Percentiles rank a stretch among this genome's conserved stretches.
Evolutionary conservation across 257 asterid species (phyloP).

Genomic region (Fraxinus anomala): DNA sequence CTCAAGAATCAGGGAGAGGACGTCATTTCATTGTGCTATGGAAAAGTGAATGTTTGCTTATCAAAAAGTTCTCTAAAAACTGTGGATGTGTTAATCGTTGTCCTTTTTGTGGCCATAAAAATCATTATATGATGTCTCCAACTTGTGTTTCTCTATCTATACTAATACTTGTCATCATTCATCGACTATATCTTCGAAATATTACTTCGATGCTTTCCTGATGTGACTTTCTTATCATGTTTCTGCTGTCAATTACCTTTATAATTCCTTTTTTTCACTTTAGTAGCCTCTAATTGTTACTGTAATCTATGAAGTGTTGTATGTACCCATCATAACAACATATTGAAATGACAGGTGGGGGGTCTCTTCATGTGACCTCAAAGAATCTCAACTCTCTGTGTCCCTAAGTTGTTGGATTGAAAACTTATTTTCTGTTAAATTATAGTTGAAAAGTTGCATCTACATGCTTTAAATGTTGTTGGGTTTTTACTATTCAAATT

Average conservation of each 20-base stretch:
- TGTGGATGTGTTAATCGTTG: not conserved
- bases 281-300: not conserved
- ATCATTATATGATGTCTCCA: not conserved
- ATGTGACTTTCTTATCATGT: not conserved
- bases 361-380: constrained; percentile 29
- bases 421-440: constrained; percentile 19
- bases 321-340: constrained; percentile 4
- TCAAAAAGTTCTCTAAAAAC: too few species aligned
- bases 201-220: not conserved
- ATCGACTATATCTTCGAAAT: not conserved
- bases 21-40: not conserved
- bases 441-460: not conserved
- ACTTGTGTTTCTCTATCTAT: not conserved
- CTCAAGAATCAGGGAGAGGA: not conserved
- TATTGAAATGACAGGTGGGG: constrained; percentile 33
- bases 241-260: not conserved
- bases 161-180: not conserved
- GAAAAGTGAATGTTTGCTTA: not conserved
- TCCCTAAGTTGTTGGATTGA: constrained; percentile 24
- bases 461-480: constrained; percentile 6
- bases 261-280: not conserved
- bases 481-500: not conserved
- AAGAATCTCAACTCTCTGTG: constrained; percentile 27
- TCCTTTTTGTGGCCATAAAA: not conserved
- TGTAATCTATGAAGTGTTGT: constrained; percentile 9